Base-by-base conservation (phyloP, 345 rosid genomes). In the Rhodamnia argentea region DNA sequence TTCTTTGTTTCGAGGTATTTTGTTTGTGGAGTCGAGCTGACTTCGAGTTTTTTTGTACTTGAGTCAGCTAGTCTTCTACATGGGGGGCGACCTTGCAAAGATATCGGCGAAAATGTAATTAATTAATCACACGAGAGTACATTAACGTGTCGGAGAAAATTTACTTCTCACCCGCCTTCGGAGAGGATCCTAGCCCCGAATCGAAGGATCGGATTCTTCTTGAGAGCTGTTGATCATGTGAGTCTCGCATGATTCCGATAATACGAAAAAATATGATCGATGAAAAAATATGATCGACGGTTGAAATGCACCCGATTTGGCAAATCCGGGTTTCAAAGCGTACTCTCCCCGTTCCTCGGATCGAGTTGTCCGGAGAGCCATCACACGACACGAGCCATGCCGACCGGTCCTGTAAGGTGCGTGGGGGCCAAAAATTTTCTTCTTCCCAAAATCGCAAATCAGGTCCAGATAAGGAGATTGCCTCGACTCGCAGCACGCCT, bases 111-210 rank as follows among this genome's bases (percentile, higher is more conserved):
- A 1, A 62, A 29, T 1, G 37, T 62, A 29, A 62, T 14, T 62
- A 27, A 29, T 4, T 8, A 62, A 29, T 29, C 1, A 29, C 1
- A 1, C 0, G 6, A 29, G 5, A 29, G 16, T 62, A 29, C 12
- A 15, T 7, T 18, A 29, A 15, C 20, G 16, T 27, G 2, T 27
- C 0, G 0, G 1, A 2, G 1, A 27, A 27, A 60, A 14, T 0
- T 27, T 60, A 3, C 7, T 53, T 15, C 20, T 53, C 20, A 2
- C 55, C 40, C 40, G 3, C 40, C 3, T 3, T 37, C 3, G 40
- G 40, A 37, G 40, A 37, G 40, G 40, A 37, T 37, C 3, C 3
- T 20, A 55, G 57, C 23, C 23, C 24, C 1, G 3, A 8, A 55
- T 60, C 0, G 3, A 2, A 13, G 13, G 2, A 27, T 62, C 0